Percentiles rank a stretch among this genome's conserved stretches.
Evolutionary conservation across 1,139 yeast genomes (phyloP).

Genomic region (Yamadazyma triangularis): DNA sequence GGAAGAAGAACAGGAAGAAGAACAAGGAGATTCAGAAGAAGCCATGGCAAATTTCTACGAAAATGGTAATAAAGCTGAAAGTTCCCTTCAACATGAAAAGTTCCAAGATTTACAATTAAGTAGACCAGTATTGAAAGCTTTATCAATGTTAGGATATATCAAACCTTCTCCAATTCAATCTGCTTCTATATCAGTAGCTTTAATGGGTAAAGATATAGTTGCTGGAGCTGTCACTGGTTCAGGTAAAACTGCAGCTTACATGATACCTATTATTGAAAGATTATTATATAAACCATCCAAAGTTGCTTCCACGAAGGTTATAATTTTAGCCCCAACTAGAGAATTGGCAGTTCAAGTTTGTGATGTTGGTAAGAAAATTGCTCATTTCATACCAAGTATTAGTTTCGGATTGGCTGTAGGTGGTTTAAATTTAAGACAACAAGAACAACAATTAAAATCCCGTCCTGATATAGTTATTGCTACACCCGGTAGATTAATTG

Average conservation of each 20-base stretch:
- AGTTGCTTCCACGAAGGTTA: constrained; percentile 81
- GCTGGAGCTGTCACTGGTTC: constrained; percentile 99
- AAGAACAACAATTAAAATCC: constrained; percentile 85
- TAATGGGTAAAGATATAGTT: constrained; percentile 88
- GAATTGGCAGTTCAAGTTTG: constrained; percentile 95
- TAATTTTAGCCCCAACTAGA: constrained; percentile 92
- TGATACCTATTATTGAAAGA: constrained; percentile 94
- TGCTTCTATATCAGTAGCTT: constrained; percentile 88
- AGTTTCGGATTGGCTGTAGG: constrained; percentile 95
- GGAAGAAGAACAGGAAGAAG: constrained; percentile 22
- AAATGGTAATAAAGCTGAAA: constrained; percentile 33
- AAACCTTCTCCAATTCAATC: constrained; percentile 93
- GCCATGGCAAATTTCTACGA: constrained; percentile 69
- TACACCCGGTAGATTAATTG: constrained; percentile 96
- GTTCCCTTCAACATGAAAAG: constrained; percentile 47
- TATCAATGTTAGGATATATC: constrained; percentile 73
- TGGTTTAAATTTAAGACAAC: constrained; percentile 91
- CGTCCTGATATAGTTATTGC: constrained; percentile 97
- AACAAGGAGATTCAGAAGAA: constrained; percentile 64
- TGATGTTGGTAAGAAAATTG: constrained; percentile 86
- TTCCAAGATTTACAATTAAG: constrained; percentile 80
- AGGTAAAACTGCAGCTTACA: constrained; percentile 97
- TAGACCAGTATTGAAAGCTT: constrained; percentile 83
- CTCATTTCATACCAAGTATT: constrained; percentile 68
- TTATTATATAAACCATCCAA: constrained; percentile 82